Evolutionary conservation across 345 rosid species (phyloP), one percentile per base, ranked within the genome.

Genomic region (Anastatica hierochuntica): DNA sequence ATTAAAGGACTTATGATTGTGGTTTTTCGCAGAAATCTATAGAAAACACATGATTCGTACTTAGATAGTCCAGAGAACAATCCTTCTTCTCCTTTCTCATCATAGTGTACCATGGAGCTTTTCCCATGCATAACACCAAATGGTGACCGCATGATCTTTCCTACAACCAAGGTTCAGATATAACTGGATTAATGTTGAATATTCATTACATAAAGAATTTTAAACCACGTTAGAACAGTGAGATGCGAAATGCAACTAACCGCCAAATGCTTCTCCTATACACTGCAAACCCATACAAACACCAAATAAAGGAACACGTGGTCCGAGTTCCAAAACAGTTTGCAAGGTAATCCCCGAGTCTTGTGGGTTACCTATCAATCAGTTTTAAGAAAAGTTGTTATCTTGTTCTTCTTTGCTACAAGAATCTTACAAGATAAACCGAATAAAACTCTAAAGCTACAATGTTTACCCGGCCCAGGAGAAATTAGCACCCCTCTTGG

Each of bases 221-320:
- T n/a, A n/a, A n/a, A n/a, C n/a, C n/a, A n/a, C n/a, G n/a, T n/a
- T n/a, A n/a, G n/a, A n/a, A n/a, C n/a, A n/a, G n/a, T n/a, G n/a
- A n/a, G n/a, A n/a, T n/a, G n/a, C n/a, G n/a, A n/a, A n/a, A n/a
- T n/a, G n/a, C 54, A 50, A 55, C 74, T 63, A 33, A 83, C 98
- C 98, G 70, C 98, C 97, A 73, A 85, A 92, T 66, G 98, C 98
- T 71, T 92, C 97, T 12, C 98, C 97, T 45, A 92, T 92, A 76
- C 97, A 92, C 63, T 88, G 97, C 77, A 88, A 73, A 14, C 95
- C 97, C 97, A 81, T 85, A 68, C 95, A 85, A 6, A 92, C 97
- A 17, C 98, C 98, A 70, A 92, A 83, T 35, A 88, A 75, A 58
- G 99, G 99, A 37, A 83, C 87, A 18, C 11, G 49, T 6, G 94